Evolutionary conservation across 163 green algal species (phyloP).

Genomic region (Prototheca cutis): DNA sequence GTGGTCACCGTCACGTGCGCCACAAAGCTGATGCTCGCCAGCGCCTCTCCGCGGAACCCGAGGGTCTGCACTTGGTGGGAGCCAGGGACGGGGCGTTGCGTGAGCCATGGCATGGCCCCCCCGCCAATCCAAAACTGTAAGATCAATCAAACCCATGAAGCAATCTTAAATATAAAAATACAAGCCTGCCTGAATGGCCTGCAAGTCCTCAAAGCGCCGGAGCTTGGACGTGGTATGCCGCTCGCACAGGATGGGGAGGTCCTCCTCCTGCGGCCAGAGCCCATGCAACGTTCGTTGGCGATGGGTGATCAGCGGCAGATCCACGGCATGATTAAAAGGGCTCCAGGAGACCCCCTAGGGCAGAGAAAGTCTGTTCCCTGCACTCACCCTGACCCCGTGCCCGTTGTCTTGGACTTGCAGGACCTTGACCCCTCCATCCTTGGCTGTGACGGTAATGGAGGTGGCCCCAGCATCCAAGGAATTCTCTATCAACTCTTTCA

Average conservation of each 20-base stretch:
- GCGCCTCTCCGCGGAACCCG: conserved; percentile 73
- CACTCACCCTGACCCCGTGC: conserved; percentile 61
- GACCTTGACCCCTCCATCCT: conserved; percentile 89
- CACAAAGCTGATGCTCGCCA: conserved; percentile 81
- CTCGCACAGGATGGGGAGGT: conserved; percentile 88
- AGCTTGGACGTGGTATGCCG: conserved; percentile 96
- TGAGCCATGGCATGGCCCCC: no score
- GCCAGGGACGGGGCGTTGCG: no score
- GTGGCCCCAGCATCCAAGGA: conserved; percentile 81
- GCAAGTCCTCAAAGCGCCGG: conserved; percentile 74
- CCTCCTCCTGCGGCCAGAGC: conserved; percentile 41
- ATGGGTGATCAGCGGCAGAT: no score
- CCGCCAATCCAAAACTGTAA: no score
- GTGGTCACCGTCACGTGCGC: conserved; percentile 85
- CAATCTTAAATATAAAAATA: neutral
- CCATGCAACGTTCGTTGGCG: no score
- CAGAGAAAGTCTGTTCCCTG: neutral
- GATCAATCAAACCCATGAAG: no score
- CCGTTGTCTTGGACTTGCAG: conserved; percentile 94
- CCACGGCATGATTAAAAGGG: no score
- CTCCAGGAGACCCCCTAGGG: no score
- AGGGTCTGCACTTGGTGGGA: no score
- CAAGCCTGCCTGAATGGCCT: conserved; percentile 14
- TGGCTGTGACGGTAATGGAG: conserved; percentile 64
- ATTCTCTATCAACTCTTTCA: conserved; percentile 99